Conservation (phyloP, 371 early-diverging fungal species). For the Syncephalastrum monosporum region DNA sequence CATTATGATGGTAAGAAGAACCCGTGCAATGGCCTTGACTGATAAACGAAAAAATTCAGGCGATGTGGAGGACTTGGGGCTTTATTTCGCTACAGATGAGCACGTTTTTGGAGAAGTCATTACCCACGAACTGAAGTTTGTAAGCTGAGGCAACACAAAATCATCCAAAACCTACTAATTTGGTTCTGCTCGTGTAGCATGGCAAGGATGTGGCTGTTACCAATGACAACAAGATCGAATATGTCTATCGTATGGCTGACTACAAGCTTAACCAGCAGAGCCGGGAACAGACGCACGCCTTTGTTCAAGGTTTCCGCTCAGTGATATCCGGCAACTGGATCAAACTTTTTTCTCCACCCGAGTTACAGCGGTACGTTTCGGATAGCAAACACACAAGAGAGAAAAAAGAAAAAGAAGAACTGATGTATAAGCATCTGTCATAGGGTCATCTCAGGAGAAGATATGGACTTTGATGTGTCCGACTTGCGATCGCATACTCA, state of each 20-base stretch:
- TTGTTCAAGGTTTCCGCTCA: slow-evolving; percentile 69
- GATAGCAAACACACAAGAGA: slow-evolving; percentile 22
- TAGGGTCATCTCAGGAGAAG: slow-evolving; percentile 80
- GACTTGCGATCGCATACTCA: slow-evolving; percentile 80
- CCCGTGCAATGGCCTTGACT: slow-evolving; percentile 39
- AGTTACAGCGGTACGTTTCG: slow-evolving; percentile 62
- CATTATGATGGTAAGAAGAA: slow-evolving; percentile 64
- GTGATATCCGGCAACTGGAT: slow-evolving; percentile 70
- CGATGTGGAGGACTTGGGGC: slow-evolving; percentile 59
- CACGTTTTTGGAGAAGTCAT: slow-evolving; percentile 50
- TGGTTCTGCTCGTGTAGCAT: slow-evolving; percentile 27
- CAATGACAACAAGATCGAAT: slow-evolving; percentile 76
- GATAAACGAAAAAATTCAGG: slow-evolving; percentile 38
- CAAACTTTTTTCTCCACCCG: slow-evolving; percentile 74
- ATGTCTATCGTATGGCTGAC: slow-evolving; percentile 77
- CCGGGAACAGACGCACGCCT: slow-evolving; percentile 78
- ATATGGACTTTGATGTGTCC: slow-evolving; percentile 63
- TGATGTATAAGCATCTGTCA: not conserved
- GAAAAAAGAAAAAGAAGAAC: slow-evolving; percentile 6
- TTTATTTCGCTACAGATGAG: slow-evolving; percentile 71
- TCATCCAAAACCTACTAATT: not conserved
- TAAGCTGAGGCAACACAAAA: slow-evolving; percentile 11
- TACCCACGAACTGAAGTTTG: slow-evolving; percentile 49
- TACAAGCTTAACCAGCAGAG: slow-evolving; percentile 76
- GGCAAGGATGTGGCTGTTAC: slow-evolving; percentile 74